phyloP scores from a whole-genome alignment of 139 green algal genomes.

The Parachlorella kessleri region DNA sequence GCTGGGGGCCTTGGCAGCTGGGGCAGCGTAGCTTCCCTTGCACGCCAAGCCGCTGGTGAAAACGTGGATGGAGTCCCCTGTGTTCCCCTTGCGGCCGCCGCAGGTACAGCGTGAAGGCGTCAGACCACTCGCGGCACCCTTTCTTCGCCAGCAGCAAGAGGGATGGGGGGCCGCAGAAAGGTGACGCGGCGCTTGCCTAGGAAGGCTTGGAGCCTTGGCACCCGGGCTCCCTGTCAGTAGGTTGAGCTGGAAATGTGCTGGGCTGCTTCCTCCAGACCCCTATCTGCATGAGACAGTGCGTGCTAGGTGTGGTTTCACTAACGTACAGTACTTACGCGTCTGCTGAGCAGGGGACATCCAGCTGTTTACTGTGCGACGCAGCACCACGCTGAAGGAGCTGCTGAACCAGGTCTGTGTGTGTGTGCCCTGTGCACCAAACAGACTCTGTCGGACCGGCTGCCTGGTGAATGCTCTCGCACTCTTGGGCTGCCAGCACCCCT shows the following conservation, averaged over 20 bases:
- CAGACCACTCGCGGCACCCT: constrained; percentile 18
- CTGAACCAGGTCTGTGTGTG: constrained; percentile 6
- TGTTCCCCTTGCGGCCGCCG: no score
- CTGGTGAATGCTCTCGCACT: neutral
- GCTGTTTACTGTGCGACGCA: constrained; percentile 17
- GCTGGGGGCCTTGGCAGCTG: no score
- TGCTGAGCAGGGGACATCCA: constrained; percentile 40
- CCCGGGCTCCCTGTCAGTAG: neutral
- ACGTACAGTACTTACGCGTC: no score
- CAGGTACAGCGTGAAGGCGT: constrained; percentile 26
- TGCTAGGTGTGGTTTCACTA: no score
- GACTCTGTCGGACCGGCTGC: neutral
- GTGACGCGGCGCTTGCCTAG: neutral
- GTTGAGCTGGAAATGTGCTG: no score
- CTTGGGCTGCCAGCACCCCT: neutral
- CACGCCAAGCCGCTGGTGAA: no score
- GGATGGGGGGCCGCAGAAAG: constrained; percentile 13
- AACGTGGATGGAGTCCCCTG: no score
- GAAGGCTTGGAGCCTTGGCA: no score
- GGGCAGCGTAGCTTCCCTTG: no score
- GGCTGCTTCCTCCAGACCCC: no score
- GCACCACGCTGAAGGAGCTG: constrained; percentile 13
- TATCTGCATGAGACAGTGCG: no score
- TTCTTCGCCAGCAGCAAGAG: constrained; percentile 31
- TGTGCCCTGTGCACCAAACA: neutral